A percentile compares a stretch with the other conserved stretches of the same genome.
Conservation (phyloP, 441 rosid species). For the Monsonia emarginata region DNA sequence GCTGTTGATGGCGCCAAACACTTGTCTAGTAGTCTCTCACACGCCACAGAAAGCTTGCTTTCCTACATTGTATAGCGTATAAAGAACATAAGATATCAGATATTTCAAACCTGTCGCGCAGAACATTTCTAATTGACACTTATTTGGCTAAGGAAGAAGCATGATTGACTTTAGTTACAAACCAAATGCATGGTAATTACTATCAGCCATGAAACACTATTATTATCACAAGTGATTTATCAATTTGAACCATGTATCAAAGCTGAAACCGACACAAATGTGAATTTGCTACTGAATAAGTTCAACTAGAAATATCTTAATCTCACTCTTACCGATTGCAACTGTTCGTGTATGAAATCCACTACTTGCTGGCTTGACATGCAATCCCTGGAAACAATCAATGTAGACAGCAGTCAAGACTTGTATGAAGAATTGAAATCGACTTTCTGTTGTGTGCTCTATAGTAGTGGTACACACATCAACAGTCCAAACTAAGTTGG, state of each 20-base stretch:
- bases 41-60: constrained; percentile 37
- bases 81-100: neutral
- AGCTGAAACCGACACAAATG: neutral
- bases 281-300: neutral
- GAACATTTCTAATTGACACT: too few species aligned
- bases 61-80: constrained; percentile 21
- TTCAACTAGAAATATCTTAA: neutral
- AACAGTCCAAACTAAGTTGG: neutral
- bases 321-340: constrained; percentile 26
- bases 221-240: neutral
- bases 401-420: neutral
- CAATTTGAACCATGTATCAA: neutral
- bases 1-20: constrained; percentile 42
- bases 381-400: constrained; percentile 40
- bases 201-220: neutral
- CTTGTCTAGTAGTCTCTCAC: constrained; percentile 48
- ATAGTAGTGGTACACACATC: neutral
- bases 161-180: neutral
- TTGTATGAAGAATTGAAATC: neutral
- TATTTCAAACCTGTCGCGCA: neutral
- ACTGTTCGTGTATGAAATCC: constrained; percentile 37
- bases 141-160: too few species aligned
- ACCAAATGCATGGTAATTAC: neutral
- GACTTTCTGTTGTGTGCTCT: too few species aligned
- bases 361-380: constrained; percentile 59